Percentiles rank a stretch among this genome's conserved stretches.
phyloP scores from a whole-genome alignment of 768 basidiomycete species.

The Phylloporus sp. region DNA sequence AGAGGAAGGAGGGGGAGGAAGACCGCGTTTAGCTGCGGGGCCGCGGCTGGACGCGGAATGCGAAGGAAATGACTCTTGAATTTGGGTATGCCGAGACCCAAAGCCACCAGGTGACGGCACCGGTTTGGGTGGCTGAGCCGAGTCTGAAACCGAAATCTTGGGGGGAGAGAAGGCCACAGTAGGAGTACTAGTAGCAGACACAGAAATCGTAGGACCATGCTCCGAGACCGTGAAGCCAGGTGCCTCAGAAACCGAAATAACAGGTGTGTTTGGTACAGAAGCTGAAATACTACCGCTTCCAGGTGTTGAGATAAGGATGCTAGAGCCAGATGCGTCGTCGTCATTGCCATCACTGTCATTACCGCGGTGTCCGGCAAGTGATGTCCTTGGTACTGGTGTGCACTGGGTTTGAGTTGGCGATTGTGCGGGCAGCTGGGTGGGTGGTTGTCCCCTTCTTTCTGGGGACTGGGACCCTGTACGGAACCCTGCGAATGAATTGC shows the following conservation, averaged over 20 bases:
- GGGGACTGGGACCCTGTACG: constrained; percentile 16
- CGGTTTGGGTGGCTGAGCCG: constrained; percentile 13
- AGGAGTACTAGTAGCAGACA: constrained; percentile 11
- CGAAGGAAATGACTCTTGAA: constrained; percentile 15
- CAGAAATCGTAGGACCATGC: constrained; percentile 16
- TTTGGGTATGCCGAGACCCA: constrained; percentile 29
- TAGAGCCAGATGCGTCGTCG: constrained; percentile 12
- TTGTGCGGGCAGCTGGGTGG: not conserved
- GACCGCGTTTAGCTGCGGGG: constrained; percentile 21
- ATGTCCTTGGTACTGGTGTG: constrained; percentile 43
- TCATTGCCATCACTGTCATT: not conserved
- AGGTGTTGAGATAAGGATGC: constrained; percentile 29
- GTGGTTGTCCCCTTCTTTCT: constrained; percentile 8
- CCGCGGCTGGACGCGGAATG: constrained; percentile 6
- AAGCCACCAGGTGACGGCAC: constrained; percentile 12
- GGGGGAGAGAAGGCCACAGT: constrained; percentile 20
- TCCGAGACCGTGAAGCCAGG: constrained; percentile 31
- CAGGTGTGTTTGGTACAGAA: constrained; percentile 17
- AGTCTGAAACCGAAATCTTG: constrained; percentile 11
- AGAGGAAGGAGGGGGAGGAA: constrained; percentile 24
- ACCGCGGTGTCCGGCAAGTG: constrained; percentile 24
- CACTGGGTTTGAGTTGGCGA: constrained; percentile 3
- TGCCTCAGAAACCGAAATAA: constrained; percentile 14
- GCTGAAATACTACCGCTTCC: constrained; percentile 21
- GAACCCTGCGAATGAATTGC: constrained; percentile 2